These are phyloP conservation scores for Claviceps africana DNA, from an alignment of 2,329 filamentous ascomycete genomes.

Conservation along the genomic window DNA sequence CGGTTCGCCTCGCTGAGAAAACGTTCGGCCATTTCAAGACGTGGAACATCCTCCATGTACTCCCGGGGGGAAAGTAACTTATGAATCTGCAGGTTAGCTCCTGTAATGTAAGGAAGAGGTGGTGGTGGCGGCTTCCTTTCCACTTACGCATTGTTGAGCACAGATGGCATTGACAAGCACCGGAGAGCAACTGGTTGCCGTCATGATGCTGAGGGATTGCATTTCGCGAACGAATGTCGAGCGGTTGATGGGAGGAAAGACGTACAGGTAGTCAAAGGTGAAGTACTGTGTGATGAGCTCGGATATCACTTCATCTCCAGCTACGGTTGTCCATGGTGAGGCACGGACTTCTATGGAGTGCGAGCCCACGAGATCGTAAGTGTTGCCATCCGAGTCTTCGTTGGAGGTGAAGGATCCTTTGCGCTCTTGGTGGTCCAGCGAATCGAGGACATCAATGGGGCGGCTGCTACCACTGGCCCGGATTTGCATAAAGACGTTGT, in stretches of 20 bases:
- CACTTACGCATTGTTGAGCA: conserved; percentile 5
- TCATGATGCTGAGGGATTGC: neutral
- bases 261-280: conserved; percentile 4
- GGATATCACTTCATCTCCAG: neutral
- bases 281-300: conserved; percentile 6
- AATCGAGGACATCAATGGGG: conserved; percentile 2
- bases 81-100: neutral
- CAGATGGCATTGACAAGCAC: conserved; percentile 4
- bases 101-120: neutral
- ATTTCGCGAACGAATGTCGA: neutral
- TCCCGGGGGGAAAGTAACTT: conserved; percentile 3
- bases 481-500: conserved; percentile 2
- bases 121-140: neutral
- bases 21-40: conserved; percentile 2
- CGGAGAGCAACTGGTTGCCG: conserved; percentile 2
- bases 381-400: neutral
- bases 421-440: neutral
- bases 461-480: neutral
- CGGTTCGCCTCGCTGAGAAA: conserved; percentile 3
- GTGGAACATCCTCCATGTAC: neutral
- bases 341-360: neutral
- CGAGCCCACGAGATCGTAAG: neutral
- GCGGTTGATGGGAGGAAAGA: conserved; percentile 3
- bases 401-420: neutral
- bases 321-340: conserved; percentile 2